Evolutionary conservation across 139 green algal species (phyloP), one percentile per base, ranked within the genome.

Genomic region (Coelastrella sp.): DNA sequence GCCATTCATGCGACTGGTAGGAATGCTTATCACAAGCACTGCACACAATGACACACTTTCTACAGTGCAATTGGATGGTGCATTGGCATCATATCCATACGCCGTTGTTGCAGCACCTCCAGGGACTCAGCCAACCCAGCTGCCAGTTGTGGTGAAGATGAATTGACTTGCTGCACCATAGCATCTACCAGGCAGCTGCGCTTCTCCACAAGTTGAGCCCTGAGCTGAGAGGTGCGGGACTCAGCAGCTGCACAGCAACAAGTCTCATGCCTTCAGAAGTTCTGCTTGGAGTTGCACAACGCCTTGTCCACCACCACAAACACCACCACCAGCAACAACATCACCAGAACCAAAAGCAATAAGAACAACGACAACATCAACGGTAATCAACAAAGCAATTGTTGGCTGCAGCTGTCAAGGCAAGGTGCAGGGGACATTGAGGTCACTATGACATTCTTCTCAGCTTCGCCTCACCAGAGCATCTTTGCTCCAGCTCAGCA

Each of bases 171-270:
- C 78, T 74, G 25, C 49, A 86, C 56, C 6, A 78, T 76, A 25
- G 87, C 76, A 66, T 90, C 87, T 14, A 90, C 87, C 60, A 90
- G 73, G 12, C 76, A 57, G 76, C 87, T 61, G 5, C 87, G 87
- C 87, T 78, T 76, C 15, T 78, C 87, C 6, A 68, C 75, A 19
- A 90, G 87, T 60, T 85, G 87, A 25, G 35, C 24, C 87, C 66
- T 79, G 76, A 90, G 59, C 61, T 80, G 15, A 14, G 60, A 58
- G 12, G 76, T n/a, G 61, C 76, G 87, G 59, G 60, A 8, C 87
- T 90, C 76, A 49, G 87, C 87, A 85, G 75, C 87, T 90, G 87
- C 61, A 78, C 24, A 25, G 15, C 9, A 61, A 7, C 7, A 22
- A 84, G n/a, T 22, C 1, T 49, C 35, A 25, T 19, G 17, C n/a